These are phyloP conservation scores for Phytophthora boehmeriae DNA, from an alignment of 352 stramenopile species.

Conservation along the genomic window DNA sequence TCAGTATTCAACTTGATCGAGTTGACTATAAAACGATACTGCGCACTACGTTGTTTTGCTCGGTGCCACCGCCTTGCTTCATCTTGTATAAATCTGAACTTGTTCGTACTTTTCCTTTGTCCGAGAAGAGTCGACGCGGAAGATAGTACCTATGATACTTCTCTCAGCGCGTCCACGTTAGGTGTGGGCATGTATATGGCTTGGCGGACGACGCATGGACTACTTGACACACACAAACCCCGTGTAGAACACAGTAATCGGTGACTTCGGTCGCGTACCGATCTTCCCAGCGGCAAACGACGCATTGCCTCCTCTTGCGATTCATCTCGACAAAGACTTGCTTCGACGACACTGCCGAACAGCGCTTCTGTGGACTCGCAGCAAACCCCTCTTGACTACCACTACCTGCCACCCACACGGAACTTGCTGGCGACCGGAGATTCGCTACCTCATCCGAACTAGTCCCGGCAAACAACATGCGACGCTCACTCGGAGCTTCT, in stretches of 20 bases:
- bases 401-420: not conserved
- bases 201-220: constrained; percentile 3
- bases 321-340: not conserved
- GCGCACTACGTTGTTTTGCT: not conserved
- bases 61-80: not conserved
- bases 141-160: constrained; percentile 24
- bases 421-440: not conserved
- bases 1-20: no score
- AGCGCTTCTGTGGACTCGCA: not conserved
- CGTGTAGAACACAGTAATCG: constrained; percentile 15
- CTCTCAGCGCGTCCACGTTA: constrained; percentile 23
- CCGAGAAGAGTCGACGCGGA: constrained; percentile 4
- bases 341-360: not conserved
- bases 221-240: constrained; percentile 18
- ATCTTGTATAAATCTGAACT: constrained; percentile 5
- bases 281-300: constrained; percentile 14
- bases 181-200: constrained; percentile 10
- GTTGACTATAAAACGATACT: no score
- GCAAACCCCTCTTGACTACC: no score
- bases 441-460: not conserved
- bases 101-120: constrained; percentile 2
- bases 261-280: constrained; percentile 9
- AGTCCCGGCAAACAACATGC: not conserved
- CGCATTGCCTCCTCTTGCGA: constrained; percentile 11
- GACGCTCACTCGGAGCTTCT: not conserved